These are phyloP conservation scores for Brasilioporus rufonigricans DNA, from an alignment of 768 basidiomycete species.

Conservation along the genomic window DNA sequence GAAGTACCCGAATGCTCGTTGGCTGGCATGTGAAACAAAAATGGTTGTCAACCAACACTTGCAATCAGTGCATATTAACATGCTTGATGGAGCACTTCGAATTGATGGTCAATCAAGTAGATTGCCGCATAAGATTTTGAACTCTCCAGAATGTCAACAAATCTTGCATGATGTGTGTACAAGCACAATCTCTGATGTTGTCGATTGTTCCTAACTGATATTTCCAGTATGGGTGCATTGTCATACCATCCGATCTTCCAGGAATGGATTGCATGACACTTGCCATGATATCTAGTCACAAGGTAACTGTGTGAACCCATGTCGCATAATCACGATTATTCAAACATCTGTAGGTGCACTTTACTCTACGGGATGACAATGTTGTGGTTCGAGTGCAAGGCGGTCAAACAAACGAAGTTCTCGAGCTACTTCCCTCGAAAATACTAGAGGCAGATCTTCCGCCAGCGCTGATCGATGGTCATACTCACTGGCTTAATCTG, in stretches of 20 bases:
- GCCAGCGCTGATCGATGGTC: neutral
- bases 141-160: too few species aligned
- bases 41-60: neutral
- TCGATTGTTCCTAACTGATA: neutral
- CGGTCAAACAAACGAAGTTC: neutral
- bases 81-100: neutral
- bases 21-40: neutral
- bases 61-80: neutral
- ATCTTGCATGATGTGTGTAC: neutral
- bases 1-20: neutral
- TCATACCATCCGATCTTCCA: neutral
- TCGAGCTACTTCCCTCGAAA: neutral
- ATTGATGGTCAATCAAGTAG: neutral
- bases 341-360: neutral
- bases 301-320: neutral
- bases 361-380: neutral
- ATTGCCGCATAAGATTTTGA: neutral
- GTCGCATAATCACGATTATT: neutral
- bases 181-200: neutral
- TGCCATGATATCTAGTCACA: neutral
- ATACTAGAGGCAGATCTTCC: neutral
- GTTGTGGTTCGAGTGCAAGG: neutral
- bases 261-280: neutral
- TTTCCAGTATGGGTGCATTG: neutral
- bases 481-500: neutral